Evolutionary conservation across 2,329 filamentous ascomycete genomes (phyloP).

Genomic region (Pseudopithomyces chartarum): DNA sequence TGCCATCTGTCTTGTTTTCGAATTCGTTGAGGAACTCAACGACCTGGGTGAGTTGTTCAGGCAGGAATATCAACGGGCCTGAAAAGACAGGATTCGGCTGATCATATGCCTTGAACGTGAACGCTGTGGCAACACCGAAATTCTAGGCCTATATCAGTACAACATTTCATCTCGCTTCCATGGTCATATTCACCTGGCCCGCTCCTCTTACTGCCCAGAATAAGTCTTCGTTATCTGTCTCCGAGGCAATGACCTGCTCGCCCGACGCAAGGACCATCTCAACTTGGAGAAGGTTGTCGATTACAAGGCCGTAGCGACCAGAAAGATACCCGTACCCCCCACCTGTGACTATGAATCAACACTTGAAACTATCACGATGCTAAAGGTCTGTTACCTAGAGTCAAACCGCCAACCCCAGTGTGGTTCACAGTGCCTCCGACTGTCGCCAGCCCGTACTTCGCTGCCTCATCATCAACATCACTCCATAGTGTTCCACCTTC

Average conservation of each 20-base stretch:
- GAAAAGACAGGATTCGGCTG: constrained; percentile 40
- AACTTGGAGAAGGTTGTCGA: constrained; percentile 46
- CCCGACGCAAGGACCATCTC: constrained; percentile 44
- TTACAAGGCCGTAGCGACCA: constrained; percentile 58
- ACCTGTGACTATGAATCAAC: constrained; percentile 33
- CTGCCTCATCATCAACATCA: constrained; percentile 60
- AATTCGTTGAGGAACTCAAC: constrained; percentile 38
- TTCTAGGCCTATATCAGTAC: constrained; percentile 17
- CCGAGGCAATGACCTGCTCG: constrained; percentile 38
- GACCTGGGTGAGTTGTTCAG: constrained; percentile 31
- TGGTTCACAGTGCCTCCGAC: constrained; percentile 67
- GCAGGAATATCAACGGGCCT: constrained; percentile 45
- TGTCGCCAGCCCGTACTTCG: constrained; percentile 59
- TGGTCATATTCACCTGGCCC: constrained; percentile 14
- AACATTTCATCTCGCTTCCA: background rate
- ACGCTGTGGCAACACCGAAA: constrained; percentile 48
- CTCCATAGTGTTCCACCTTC: constrained; percentile 60
- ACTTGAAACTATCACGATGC: too few relatives aligned
- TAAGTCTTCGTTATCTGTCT: constrained; percentile 31
- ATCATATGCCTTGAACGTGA: constrained; percentile 44
- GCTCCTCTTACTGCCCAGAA: constrained; percentile 49
- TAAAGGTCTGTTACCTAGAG: constrained; percentile 15
- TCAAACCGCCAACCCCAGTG: constrained; percentile 65
- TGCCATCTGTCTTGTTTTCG: constrained; percentile 31
- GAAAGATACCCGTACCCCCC: constrained; percentile 65